phyloP scores from a whole-genome alignment of 495 filamentous ascomycete species.

The Astrothelium subdiscretum region DNA sequence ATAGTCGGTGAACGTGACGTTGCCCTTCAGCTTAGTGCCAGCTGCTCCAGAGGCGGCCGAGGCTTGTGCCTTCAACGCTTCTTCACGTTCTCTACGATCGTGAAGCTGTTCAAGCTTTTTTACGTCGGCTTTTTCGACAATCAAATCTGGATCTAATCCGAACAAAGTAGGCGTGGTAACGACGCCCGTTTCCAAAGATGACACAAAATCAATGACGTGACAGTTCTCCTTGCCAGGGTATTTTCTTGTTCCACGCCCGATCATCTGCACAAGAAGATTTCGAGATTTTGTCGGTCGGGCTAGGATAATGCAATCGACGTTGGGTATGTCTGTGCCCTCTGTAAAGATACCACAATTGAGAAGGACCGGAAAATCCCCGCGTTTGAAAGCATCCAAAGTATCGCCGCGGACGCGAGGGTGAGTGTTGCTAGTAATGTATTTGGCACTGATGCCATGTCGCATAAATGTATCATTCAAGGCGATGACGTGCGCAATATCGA shows the following conservation, averaged over 20 bases:
- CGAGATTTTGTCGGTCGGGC: conserved; percentile 81
- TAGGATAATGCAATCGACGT: conserved; percentile 87
- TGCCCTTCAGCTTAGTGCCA: conserved; percentile 1
- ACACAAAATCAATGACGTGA: conserved; percentile 94
- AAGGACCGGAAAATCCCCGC: conserved; percentile 70
- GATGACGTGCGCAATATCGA: conserved; percentile 69
- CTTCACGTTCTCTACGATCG: conserved; percentile 29
- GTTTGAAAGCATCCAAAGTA: conserved; percentile 60
- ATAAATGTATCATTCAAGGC: conserved; percentile 66
- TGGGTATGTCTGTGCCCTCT: conserved; percentile 94
- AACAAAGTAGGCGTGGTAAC: conserved; percentile 87
- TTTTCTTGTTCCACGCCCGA: conserved; percentile 82
- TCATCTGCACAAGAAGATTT: conserved; percentile 94
- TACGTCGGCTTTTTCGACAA: conserved; percentile 51
- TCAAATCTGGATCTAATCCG: conserved; percentile 75
- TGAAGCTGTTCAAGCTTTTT: conserved; percentile 44
- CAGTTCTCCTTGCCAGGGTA: conserved; percentile 74
- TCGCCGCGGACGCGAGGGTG: conserved; percentile 49
- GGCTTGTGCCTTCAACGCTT: conserved; percentile 5
- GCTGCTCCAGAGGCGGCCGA: neutral
- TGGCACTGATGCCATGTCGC: conserved; percentile 65
- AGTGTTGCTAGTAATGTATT: conserved; percentile 73
- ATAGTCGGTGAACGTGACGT: conserved; percentile 72
- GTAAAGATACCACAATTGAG: conserved; percentile 95
- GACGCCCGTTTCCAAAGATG: conserved; percentile 66